These are phyloP conservation scores for Piloderma croceum DNA, from an alignment of 768 basidiomycete species.

Conservation along the genomic window DNA sequence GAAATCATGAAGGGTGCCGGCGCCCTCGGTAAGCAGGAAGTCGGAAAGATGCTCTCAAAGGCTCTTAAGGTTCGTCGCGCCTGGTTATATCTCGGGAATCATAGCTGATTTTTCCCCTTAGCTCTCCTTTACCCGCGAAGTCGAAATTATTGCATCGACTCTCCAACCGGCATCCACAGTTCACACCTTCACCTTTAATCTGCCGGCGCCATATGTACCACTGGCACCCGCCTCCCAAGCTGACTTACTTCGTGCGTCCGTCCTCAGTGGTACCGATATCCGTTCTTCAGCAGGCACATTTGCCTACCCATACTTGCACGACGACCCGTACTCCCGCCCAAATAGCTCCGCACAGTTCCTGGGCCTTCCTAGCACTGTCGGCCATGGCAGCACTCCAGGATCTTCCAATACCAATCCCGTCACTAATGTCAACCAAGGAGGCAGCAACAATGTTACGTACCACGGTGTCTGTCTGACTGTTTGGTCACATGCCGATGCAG, in stretches of 20 bases:
- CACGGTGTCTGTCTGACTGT: constrained; percentile 92
- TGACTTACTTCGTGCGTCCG: constrained; percentile 68
- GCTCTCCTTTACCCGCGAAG: constrained; percentile 89
- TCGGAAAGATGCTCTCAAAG: constrained; percentile 87
- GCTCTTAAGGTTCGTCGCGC: constrained; percentile 65
- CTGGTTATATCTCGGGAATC: constrained; percentile 1
- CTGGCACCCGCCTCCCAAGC: constrained; percentile 69
- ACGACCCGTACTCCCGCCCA: constrained; percentile 63
- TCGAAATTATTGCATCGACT: constrained; percentile 92
- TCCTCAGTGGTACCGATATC: constrained; percentile 52
- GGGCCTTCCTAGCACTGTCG: constrained; percentile 65
- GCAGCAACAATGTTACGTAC: constrained; percentile 58
- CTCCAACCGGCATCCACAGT: constrained; percentile 90
- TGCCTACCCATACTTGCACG: constrained; percentile 65
- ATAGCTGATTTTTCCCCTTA: constrained; percentile 22
- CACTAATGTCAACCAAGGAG: too few species aligned
- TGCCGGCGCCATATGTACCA: constrained; percentile 71
- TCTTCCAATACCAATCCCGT: constrained; percentile 20
- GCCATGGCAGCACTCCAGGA: constrained; percentile 32
- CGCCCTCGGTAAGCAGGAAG: constrained; percentile 78
- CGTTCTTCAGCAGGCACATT: constrained; percentile 67
- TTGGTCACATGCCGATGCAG: constrained; percentile 92
- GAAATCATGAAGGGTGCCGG: constrained; percentile 71
- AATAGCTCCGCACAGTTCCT: constrained; percentile 77
- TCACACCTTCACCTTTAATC: constrained; percentile 85